Conservation (phyloP, 2,329 filamentous ascomycete genomes). For the Botrytis cinerea region DNA sequence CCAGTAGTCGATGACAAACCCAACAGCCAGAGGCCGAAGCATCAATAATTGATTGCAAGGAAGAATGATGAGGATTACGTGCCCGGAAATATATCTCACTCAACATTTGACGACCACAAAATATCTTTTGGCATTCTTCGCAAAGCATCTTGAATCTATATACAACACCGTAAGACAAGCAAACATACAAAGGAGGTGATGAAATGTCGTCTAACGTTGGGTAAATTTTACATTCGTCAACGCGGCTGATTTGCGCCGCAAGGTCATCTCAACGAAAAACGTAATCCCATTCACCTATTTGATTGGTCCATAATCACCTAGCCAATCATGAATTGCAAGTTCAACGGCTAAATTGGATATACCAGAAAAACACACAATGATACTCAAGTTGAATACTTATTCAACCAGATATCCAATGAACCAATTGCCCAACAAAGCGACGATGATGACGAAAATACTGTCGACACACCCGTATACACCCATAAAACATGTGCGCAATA, state of each 20-base stretch:
- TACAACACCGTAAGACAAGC: no score
- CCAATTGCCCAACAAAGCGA: not conserved
- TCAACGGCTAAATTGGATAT: not conserved
- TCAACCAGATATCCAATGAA: not conserved
- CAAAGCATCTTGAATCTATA: not conserved
- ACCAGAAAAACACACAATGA: not conserved
- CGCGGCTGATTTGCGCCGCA: not conserved
- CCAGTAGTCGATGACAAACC: not conserved
- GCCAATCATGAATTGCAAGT: rapidly evolving
- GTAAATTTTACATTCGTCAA: not conserved
- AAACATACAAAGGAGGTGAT: not conserved
- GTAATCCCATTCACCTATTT: not conserved
- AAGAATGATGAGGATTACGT: not conserved
- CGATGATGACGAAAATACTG: not conserved
- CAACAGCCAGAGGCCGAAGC: conserved; percentile 10
- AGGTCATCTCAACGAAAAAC: not conserved
- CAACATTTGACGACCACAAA: not conserved
- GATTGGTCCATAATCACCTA: not conserved
- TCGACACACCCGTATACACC: not conserved
- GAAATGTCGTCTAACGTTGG: not conserved
- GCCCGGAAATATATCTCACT: no score
- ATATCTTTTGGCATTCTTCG: not conserved
- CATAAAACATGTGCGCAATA: not conserved
- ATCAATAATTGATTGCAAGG: not conserved
- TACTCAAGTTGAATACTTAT: not conserved